Conservation (phyloP, 116 monocot genomes). For the Cymodocea nodosa region DNA sequence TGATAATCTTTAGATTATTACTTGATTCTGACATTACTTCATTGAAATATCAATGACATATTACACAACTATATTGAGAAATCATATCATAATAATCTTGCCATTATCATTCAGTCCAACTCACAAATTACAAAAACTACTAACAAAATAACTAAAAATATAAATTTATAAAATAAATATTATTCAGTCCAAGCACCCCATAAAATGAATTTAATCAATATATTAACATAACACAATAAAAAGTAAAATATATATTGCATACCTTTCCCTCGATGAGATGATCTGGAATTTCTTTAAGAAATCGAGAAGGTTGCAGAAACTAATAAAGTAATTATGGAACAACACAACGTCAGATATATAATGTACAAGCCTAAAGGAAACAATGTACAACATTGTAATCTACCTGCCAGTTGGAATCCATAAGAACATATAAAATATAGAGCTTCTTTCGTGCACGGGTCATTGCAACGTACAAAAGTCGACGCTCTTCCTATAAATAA, state of each 20-base stretch:
- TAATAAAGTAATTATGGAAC: slow-evolving; percentile 11
- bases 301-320: slow-evolving; percentile 85
- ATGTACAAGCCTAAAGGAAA: not conserved
- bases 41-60: too few species aligned
- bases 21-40: too few species aligned
- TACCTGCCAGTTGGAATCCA: slow-evolving; percentile 76
- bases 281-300: slow-evolving; percentile 74
- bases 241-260: not conserved
- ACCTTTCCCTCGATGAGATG: slow-evolving; percentile 76
- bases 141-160: not conserved
- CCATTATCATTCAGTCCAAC: too few species aligned
- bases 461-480: slow-evolving; percentile 86
- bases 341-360: not conserved
- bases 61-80: too few species aligned
- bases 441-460: slow-evolving; percentile 83
- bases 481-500: slow-evolving; percentile 69
- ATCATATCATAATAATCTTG: too few species aligned
- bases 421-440: slow-evolving; percentile 60
- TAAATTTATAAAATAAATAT: not conserved
- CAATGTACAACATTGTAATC: slow-evolving; percentile 2
- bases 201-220: too few species aligned
- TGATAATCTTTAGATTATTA: too few species aligned
- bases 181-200: too few species aligned
- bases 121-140: too few species aligned
- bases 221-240: not conserved